Conservation (phyloP, 352 stramenopile genomes). For the Elongisporangium undulatum region DNA sequence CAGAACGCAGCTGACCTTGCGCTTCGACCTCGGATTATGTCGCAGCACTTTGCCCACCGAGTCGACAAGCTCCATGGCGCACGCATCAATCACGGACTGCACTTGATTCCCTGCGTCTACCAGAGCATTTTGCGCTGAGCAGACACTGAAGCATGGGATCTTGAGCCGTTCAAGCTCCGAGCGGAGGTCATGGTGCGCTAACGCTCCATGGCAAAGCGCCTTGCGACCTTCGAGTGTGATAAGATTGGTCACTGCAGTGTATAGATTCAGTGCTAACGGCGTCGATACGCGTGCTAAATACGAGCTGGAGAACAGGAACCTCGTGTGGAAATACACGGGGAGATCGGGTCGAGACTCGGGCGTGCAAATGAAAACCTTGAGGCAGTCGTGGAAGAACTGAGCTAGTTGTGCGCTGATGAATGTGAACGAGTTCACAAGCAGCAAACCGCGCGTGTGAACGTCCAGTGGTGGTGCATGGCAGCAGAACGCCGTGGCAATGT, state of each 20-base stretch:
- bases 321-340: slow-evolving; percentile 94
- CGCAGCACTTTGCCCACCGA: slow-evolving; percentile 78
- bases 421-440: slow-evolving; percentile 89
- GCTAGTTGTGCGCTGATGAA: slow-evolving; percentile 90
- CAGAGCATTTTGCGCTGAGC: slow-evolving; percentile 84
- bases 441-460: slow-evolving; percentile 67
- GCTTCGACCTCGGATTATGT: slow-evolving; percentile 4
- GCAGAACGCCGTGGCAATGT: slow-evolving; percentile 83
- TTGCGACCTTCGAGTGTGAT: slow-evolving; percentile 90
- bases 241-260: slow-evolving; percentile 93
- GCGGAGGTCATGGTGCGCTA: slow-evolving; percentile 81
- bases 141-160: slow-evolving; percentile 85
- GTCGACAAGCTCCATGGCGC: slow-evolving; percentile 55
- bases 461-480: slow-evolving; percentile 38
- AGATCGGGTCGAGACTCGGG: slow-evolving; percentile 89
- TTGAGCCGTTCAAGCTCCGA: slow-evolving; percentile 38
- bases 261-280: slow-evolving; percentile 94
- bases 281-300: slow-evolving; percentile 92
- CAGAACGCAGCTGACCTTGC: slow-evolving; percentile 29
- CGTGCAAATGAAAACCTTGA: slow-evolving; percentile 92
- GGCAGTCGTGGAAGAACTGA: slow-evolving; percentile 92
- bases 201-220: slow-evolving; percentile 85
- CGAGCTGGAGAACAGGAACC: slow-evolving; percentile 90
- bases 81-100: slow-evolving; percentile 56
- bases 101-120: slow-evolving; percentile 79